These are phyloP conservation scores for Tulasnella sp. DNA, from an alignment of 768 basidiomycete species.

Conservation along the genomic window DNA sequence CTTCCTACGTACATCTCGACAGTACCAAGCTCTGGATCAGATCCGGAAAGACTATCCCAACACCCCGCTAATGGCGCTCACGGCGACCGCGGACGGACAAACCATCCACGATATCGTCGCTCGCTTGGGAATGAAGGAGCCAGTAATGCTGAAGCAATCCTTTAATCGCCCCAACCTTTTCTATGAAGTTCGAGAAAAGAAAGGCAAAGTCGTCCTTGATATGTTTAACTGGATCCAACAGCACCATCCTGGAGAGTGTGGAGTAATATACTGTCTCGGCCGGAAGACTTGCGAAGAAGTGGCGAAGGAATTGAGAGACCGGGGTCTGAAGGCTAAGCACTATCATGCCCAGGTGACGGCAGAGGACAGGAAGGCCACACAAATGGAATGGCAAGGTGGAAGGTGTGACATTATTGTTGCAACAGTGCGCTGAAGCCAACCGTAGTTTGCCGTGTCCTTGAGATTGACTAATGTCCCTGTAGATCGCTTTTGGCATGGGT, in stretches of 20 bases:
- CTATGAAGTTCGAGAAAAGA: constrained; percentile 61
- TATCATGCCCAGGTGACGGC: constrained; percentile 79
- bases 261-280: constrained; percentile 80
- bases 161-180: constrained; percentile 92
- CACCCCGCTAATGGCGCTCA: constrained; percentile 92
- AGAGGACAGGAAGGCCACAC: constrained; percentile 57
- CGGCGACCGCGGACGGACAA: constrained; percentile 83
- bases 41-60: constrained; percentile 71
- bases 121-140: constrained; percentile 57
- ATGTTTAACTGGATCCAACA: constrained; percentile 66
- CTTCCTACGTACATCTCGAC: background rate
- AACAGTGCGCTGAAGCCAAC: constrained; percentile 53
- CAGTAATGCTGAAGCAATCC: constrained; percentile 66
- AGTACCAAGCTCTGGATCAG: constrained; percentile 66
- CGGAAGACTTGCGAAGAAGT: constrained; percentile 75
- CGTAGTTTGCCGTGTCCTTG: background rate
- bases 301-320: constrained; percentile 60
- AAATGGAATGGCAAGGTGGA: constrained; percentile 70
- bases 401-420: constrained; percentile 81
- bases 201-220: constrained; percentile 45
- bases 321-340: constrained; percentile 62
- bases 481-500: constrained; percentile 98
- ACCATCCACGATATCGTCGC: constrained; percentile 74
- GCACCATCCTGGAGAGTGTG: constrained; percentile 55
- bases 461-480: constrained; percentile 23